These are phyloP conservation scores for Leptosphaerulina australis DNA, from an alignment of 2,329 filamentous ascomycete species.

Conservation along the genomic window DNA sequence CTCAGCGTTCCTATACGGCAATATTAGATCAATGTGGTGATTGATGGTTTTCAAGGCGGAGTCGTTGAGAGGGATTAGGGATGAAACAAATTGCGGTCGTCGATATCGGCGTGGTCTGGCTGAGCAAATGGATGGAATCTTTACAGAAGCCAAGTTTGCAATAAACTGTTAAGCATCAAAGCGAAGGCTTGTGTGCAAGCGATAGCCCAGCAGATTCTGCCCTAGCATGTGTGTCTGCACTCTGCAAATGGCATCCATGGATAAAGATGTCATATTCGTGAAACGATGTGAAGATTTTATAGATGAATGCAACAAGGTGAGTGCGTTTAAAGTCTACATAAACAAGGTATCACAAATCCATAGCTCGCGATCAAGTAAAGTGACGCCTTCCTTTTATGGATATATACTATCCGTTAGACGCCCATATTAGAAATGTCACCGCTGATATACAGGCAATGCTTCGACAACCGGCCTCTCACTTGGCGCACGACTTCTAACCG, in stretches of 20 bases:
- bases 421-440: slow-evolving; percentile 24
- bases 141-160: background rate
- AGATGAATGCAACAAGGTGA: background rate
- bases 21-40: background rate
- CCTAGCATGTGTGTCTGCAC: no score
- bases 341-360: slow-evolving; percentile 18
- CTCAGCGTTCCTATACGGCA: background rate
- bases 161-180: background rate
- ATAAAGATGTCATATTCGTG: no score
- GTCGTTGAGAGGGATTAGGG: background rate
- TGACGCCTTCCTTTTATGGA: background rate
- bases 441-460: slow-evolving; percentile 40
- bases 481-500: slow-evolving; percentile 19
- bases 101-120: background rate
- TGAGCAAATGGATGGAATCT: background rate
- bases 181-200: background rate
- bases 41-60: background rate
- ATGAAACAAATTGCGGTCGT: background rate
- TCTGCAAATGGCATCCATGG: no score
- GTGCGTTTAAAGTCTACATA: slow-evolving; percentile 3
- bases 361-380: background rate
- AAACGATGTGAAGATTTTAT: no score
- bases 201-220: background rate
- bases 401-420: no score
- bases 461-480: slow-evolving; percentile 29